These are phyloP conservation scores for Immersiella caudata DNA, from an alignment of 495 filamentous ascomycete genomes.

Conservation along the genomic window DNA sequence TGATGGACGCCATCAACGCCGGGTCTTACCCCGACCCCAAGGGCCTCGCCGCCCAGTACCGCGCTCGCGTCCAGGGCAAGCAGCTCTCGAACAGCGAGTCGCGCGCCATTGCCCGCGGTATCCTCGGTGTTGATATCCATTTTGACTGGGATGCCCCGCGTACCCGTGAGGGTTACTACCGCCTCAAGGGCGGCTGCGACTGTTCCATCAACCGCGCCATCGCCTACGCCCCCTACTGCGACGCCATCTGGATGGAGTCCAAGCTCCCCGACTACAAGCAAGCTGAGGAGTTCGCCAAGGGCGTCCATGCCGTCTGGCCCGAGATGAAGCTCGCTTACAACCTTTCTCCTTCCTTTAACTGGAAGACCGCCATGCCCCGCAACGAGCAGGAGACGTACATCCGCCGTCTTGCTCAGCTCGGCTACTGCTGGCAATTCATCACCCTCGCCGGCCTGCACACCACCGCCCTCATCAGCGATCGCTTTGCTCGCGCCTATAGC, in stretches of 20 bases:
- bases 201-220: conserved; percentile 90
- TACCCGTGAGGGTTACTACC: conserved; percentile 93
- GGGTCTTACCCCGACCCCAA: conserved; percentile 62
- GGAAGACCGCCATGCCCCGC: conserved; percentile 94
- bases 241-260: conserved; percentile 99
- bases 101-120: conserved; percentile 75
- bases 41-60: conserved; percentile 66
- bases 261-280: conserved; percentile 91
- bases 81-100: conserved; percentile 71
- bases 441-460: conserved; percentile 97
- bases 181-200: conserved; percentile 86
- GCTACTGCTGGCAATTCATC: conserved; percentile 99
- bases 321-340: conserved; percentile 98
- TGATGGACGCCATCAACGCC: conserved; percentile 76
- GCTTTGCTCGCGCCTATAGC: conserved; percentile 82
- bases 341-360: conserved; percentile 98
- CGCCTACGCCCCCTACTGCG: conserved; percentile 91
- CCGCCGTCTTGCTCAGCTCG: conserved; percentile 77
- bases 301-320: conserved; percentile 92
- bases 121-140: conserved; percentile 80
- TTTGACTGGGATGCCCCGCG: conserved; percentile 93
- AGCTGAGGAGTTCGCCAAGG: conserved; percentile 91
- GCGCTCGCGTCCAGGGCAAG: conserved; percentile 72
- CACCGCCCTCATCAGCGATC: conserved; percentile 84
- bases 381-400: conserved; percentile 98